Evolutionary conservation across 306 rosid genomes (phyloP), one percentile per base, ranked within the genome.

Genomic region (Corylus heterophylla): DNA sequence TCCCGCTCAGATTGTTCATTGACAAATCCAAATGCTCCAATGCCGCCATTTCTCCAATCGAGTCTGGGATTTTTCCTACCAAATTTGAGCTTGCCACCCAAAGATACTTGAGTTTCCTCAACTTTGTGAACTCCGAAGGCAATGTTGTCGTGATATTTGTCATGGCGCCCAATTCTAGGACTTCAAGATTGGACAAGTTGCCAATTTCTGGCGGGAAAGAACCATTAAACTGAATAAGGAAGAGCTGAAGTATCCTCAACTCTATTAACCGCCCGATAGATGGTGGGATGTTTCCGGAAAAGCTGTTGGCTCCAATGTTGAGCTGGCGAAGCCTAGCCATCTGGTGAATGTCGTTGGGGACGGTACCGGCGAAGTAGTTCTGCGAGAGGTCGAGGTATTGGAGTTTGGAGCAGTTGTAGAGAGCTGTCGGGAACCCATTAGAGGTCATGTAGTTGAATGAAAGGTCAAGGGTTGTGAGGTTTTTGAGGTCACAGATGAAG

Each of bases 401-500:
- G 5, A 93, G 83, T 22, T 89, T 88, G n/a, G 92, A 79, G 55
- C 98, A 93, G 22, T 76, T 79, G 74, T 82, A 83, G 37, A 93
- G 78, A 72, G 76, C 59, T n/a, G 31, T 87, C 6, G 97, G 97
- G 74, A 93, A 93, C 66, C 61, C 84, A 7, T 88, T 87, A 0
- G 90, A 37, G 17, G 14, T 11, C 31, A 93, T 79, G 17, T 0
- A 71, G 74, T 91, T 89, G 8, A 2, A 0, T 13, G 39, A 69
- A 78, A 88, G 83, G 69, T 87, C 71, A 74, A 93, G 78, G 42
- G 20, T 51, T 50, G 86, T 80, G 75, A 93, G 94, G 22, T 90
- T 91, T 51, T 47, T 82, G 73, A 93, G 92, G 59, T 90, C 89
- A 81, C 92, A 93, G 27, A 93, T 56, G 87, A 90, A 88, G 75